Conservation (phyloP, 768 basidiomycete genomes). For the Cyclocybe aegerita region DNA sequence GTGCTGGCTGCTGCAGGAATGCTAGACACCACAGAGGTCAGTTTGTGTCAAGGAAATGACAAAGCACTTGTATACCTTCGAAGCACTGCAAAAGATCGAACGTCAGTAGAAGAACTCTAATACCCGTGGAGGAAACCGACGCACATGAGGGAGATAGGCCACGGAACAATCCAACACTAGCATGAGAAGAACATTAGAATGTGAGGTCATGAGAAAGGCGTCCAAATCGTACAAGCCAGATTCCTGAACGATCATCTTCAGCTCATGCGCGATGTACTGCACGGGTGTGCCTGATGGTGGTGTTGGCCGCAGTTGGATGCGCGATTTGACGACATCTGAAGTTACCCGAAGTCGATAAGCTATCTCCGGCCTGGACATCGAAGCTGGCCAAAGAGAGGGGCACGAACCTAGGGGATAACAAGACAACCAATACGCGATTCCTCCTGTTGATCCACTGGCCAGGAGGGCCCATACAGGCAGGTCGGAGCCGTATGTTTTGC, state of each 20-base stretch:
- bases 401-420: slow-evolving; percentile 81
- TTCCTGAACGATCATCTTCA: slow-evolving; percentile 66
- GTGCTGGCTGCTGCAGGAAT: slow-evolving; percentile 92
- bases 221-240: slow-evolving; percentile 62
- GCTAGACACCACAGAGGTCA: slow-evolving; percentile 34
- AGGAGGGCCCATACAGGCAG: slow-evolving; percentile 85
- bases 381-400: neutral
- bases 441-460: slow-evolving; percentile 80
- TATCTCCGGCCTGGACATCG: neutral
- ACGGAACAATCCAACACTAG: slow-evolving; percentile 64
- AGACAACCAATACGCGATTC: slow-evolving; percentile 90
- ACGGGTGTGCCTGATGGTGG: slow-evolving; percentile 76
- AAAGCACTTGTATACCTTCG: slow-evolving; percentile 46
- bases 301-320: slow-evolving; percentile 74
- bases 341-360: neutral
- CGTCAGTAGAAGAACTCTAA: neutral
- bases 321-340: slow-evolving; percentile 87
- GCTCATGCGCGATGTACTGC: slow-evolving; percentile 73
- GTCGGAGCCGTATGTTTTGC: slow-evolving; percentile 57
- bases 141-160: slow-evolving; percentile 76
- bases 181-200: neutral
- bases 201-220: neutral
- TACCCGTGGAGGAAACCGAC: slow-evolving; percentile 23
- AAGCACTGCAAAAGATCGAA: slow-evolving; percentile 41
- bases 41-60: neutral